Conservation (phyloP, 2,329 filamentous ascomycete genomes). For the Fusarium citri region DNA sequence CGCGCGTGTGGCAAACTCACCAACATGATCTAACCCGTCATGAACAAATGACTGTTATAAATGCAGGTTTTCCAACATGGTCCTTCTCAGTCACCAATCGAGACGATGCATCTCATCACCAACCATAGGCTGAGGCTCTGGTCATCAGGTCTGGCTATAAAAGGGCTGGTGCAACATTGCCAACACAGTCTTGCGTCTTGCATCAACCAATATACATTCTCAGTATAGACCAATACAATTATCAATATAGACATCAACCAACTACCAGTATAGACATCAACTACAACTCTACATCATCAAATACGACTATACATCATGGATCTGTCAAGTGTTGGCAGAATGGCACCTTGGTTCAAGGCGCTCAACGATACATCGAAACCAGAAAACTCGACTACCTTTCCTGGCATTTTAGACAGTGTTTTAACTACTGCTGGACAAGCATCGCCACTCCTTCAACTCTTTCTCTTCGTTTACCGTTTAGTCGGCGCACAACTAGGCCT, state of each 20-base stretch:
- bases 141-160: constrained; percentile 12
- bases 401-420: constrained; percentile 57
- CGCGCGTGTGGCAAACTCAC: constrained; percentile 22
- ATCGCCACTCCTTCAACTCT: constrained; percentile 55
- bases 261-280: not conserved
- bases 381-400: constrained; percentile 42
- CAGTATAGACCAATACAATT: not conserved
- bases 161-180: constrained; percentile 31
- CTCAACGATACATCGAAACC: constrained; percentile 34
- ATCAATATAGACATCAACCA: not conserved
- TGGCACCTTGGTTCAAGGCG: constrained; percentile 47
- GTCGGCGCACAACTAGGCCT: constrained; percentile 59
- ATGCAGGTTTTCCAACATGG: constrained; percentile 11
- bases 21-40: constrained; percentile 9
- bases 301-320: constrained; percentile 34
- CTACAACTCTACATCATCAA: not conserved
- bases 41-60: constrained; percentile 7
- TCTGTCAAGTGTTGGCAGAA: constrained; percentile 45
- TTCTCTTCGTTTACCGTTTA: constrained; percentile 60
- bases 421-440: constrained; percentile 58
- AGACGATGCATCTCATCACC: constrained; percentile 5
- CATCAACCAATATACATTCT: constrained; percentile 1
- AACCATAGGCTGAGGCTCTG: not conserved
- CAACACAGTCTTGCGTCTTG: constrained; percentile 34
- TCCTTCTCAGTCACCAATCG: not conserved